Percentiles rank a stretch among this genome's conserved stretches.
Conservation (phyloP, 2,329 filamentous ascomycete genomes). For the Trichoderma asperellum region DNA sequence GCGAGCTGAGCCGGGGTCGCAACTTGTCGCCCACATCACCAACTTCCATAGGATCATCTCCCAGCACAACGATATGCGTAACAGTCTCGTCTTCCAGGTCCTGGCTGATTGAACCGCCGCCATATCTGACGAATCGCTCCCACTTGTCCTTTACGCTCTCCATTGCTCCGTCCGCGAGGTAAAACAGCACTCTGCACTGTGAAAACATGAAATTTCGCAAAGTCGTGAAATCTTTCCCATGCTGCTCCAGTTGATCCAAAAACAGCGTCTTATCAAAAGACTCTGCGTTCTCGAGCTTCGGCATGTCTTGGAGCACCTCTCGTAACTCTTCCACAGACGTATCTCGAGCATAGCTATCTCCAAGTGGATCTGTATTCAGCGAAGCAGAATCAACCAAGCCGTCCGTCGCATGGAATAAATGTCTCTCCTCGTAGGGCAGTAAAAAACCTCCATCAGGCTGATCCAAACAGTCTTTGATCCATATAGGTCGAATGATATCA, state of each 20-base stretch:
- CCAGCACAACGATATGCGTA: slow-evolving; percentile 72
- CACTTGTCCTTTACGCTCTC: slow-evolving; percentile 48
- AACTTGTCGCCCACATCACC: slow-evolving; percentile 48
- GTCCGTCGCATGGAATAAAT: slow-evolving; percentile 72
- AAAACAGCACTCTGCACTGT: slow-evolving; percentile 49
- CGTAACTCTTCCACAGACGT: slow-evolving; percentile 65
- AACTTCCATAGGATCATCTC: slow-evolving; percentile 45
- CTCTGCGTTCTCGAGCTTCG: slow-evolving; percentile 48
- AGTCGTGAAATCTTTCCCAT: slow-evolving; percentile 56
- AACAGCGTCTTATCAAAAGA: slow-evolving; percentile 53
- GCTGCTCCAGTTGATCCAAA: slow-evolving; percentile 58
- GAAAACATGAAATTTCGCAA: slow-evolving; percentile 59
- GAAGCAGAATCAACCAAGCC: slow-evolving; percentile 58
- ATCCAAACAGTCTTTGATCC: slow-evolving; percentile 82
- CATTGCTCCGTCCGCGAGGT: slow-evolving; percentile 37
- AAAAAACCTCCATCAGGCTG: slow-evolving; percentile 62
- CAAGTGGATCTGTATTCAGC: slow-evolving; percentile 72
- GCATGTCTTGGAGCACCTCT: slow-evolving; percentile 54
- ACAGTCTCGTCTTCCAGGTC: slow-evolving; percentile 56
- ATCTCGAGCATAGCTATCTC: slow-evolving; percentile 82
- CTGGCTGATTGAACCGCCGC: slow-evolving; percentile 62
- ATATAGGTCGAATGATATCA: slow-evolving; percentile 76
- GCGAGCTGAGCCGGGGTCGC: slow-evolving; percentile 50
- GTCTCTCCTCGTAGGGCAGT: slow-evolving; percentile 62
- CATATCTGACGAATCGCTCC: slow-evolving; percentile 67